Percentiles rank a stretch among this genome's conserved stretches.
These are phyloP conservation scores for Mortierella sp. DNA, from an alignment of 371 early-diverging fungal genomes.

Conservation along the genomic window DNA sequence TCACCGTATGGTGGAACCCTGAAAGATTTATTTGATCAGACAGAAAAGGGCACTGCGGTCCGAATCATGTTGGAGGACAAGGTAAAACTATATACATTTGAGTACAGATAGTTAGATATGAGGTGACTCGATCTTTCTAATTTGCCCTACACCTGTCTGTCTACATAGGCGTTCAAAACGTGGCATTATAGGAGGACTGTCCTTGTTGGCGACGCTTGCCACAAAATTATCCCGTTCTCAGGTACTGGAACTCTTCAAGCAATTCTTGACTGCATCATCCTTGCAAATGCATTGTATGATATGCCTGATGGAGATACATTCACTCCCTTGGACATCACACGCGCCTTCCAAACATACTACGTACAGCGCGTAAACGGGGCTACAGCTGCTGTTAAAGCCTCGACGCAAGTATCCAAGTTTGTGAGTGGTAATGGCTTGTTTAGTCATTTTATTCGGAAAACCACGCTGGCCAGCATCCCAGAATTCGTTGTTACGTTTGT, in stretches of 20 bases:
- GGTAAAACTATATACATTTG: conserved; percentile 5
- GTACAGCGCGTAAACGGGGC: too few species aligned
- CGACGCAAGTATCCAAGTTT: too few species aligned
- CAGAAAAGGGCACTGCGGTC: conserved; percentile 24
- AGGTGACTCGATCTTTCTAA: too few species aligned
- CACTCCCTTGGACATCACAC: too few species aligned
- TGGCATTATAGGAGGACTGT: conserved; percentile 46
- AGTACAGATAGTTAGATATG: neutral
- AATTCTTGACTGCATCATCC: conserved; percentile 38
- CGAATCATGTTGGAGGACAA: conserved; percentile 46
- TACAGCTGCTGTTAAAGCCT: too few species aligned
- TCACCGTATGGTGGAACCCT: conserved; percentile 30
- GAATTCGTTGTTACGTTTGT: conserved; percentile 12
- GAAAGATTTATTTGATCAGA: conserved; percentile 36
- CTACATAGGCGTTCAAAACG: conserved; percentile 32
- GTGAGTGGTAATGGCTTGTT: neutral
- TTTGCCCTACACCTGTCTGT: neutral
- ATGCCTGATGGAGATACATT: too few species aligned
- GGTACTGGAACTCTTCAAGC: conserved; percentile 39
- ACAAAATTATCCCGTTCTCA: conserved; percentile 37
- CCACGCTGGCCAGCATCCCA: conserved; percentile 24
- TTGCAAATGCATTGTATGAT: conserved; percentile 23
- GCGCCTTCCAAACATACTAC: too few species aligned
- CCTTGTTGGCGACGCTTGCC: conserved; percentile 48
- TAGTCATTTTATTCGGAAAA: conserved; percentile 19